Conservation (phyloP, 148 eudicot species). For the Camellia sinensis region DNA sequence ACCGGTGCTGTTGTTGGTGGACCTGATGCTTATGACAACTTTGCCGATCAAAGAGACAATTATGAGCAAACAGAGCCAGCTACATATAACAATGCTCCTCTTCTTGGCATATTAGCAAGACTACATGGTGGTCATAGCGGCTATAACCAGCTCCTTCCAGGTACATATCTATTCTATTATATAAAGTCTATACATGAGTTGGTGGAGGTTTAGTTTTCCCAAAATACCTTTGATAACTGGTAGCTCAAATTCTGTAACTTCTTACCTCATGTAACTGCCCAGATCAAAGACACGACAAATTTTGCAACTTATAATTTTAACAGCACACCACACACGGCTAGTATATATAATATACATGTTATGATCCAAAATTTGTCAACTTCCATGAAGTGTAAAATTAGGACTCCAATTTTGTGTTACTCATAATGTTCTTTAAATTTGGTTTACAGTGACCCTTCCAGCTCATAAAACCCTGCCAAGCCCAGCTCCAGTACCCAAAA, state of each 20-base stretch:
- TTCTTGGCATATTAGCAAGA: slow-evolving; percentile 79
- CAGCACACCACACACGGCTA: too few relatives aligned
- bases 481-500: slow-evolving; percentile 30
- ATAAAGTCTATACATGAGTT: not conserved
- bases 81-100: slow-evolving; percentile 97
- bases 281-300: too few relatives aligned
- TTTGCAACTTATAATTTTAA: too few relatives aligned
- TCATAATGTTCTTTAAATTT: not conserved
- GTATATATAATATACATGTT: too few relatives aligned
- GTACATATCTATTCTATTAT: slow-evolving; percentile 18
- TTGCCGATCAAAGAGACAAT: slow-evolving; percentile 90
- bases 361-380: not conserved
- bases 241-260: too few relatives aligned
- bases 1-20: slow-evolving; percentile 95
- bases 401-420: not conserved
- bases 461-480: slow-evolving; percentile 32
- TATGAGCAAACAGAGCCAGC: slow-evolving; percentile 99
- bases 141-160: slow-evolving; percentile 81
- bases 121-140: slow-evolving; percentile 73
- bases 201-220: too few relatives aligned
- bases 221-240: too few relatives aligned
- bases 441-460: slow-evolving; percentile 43
- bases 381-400: not conserved
- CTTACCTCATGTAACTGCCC: too few relatives aligned
- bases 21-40: slow-evolving; percentile 95